Evolutionary conservation across 345 rosid genomes (phyloP), one percentile per base, ranked within the genome.

Genomic region (Capsella bursapastoris): DNA sequence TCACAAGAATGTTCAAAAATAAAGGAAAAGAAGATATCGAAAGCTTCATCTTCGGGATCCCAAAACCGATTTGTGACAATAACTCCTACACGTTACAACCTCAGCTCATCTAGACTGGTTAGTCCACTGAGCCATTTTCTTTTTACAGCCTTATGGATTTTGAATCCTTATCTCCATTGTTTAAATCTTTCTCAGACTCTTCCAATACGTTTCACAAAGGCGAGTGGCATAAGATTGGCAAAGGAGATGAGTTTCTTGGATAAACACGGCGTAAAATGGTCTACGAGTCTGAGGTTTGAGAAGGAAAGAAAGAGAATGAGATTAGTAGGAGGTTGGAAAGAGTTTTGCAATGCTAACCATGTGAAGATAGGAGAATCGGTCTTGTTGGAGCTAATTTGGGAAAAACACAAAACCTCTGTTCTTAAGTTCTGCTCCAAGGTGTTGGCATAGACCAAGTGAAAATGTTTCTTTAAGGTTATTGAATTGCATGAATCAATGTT

Each of bases 371-470:
- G 64, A 8, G 64, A 68, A 3, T 52, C 38, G 0, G 3, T 68
- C 14, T 15, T n/a, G 41, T 55, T 68, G 31, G 29, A 68, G 35
- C 57, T 68, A 3, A 55, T 56, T 34, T 68, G 63, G 61, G 29
- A 55, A 7, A 18, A 2, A 38, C 27, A 67, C 1, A 38, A 0
- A 67, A 14, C 25, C 9, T 38, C 5, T 52, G 49, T 67, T 5
- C 71, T 37, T 38, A 67, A 67, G 71, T 67, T 52, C n/a, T 52
- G 50, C 5, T 66, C 60, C 6, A 67, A 25, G 35, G 11, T 66
- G 18, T 29, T 49, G 45, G 8, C 12, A 49, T 1, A 18, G 11
- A 8, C 15, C 37, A 55, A 6, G 7, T 55, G 35, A 53, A 28
- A 28, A 7, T 28, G 57, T 43, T 43, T 43, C 15, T 13, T 1